Evolutionary conservation across 1,284 basidiomycete genomes (phyloP), one percentile per base, ranked within the genome.

Genomic region (Rhodotorula glutinis): DNA sequence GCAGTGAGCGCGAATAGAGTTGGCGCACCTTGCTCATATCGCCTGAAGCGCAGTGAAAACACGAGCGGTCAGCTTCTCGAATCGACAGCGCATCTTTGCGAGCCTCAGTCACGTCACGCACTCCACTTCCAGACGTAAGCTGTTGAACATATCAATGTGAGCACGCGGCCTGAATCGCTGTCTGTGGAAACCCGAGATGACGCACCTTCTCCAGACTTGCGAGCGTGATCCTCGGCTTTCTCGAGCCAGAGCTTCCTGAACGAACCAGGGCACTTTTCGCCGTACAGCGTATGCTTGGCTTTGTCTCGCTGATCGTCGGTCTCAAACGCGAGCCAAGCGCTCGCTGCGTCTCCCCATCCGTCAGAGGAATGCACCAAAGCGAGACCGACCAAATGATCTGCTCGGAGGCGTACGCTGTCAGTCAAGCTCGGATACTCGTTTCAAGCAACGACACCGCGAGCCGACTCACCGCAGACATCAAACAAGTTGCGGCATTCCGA

Each of bases 51-150:
- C 19, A 25, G 27, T 16, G 14, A 38, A 14, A 21, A 38, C 33
- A 11, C 33, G 33, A 38, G n/a, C 33, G 23, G 13, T 33, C 25
- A 25, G 25, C 14, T n/a, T n/a, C n/a, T n/a, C n/a, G n/a, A n/a
- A n/a, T n/a, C n/a, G n/a, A n/a, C n/a, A n/a, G n/a, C n/a, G n/a
- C n/a, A n/a, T n/a, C n/a, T n/a, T n/a, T n/a, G n/a, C n/a, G n/a
- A n/a, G n/a, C n/a, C n/a, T n/a, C n/a, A n/a, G n/a, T n/a, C n/a
- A n/a, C n/a, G n/a, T n/a, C n/a, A n/a, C 65, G 43, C 52, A 62
- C 65, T 41, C 65, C 65, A 66, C 2, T 43, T 19, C 65, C 65
- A 66, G 10, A 49, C n/a, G 25, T 66, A 47, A 5, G 19, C 60
- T 54, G 52, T 13, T 8, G 16, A 23, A 43, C 17, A 13, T 17